Percentiles rank a stretch among this genome's conserved stretches.
Evolutionary conservation across 495 filamentous ascomycete genomes (phyloP).

Genomic region (Talaromyces adpressus): DNA sequence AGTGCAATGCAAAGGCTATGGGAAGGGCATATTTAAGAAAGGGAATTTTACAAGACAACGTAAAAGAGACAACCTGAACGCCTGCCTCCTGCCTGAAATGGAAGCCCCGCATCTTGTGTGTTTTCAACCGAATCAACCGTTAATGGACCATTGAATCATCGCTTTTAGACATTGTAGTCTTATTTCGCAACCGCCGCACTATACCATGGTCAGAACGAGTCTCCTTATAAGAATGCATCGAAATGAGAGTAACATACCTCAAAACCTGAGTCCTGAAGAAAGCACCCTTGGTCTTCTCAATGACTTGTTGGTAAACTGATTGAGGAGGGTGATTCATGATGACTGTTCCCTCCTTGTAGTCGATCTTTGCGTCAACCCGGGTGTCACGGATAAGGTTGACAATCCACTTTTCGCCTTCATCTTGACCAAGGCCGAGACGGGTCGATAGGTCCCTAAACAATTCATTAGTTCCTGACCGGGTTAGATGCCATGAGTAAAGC

Average conservation of each 20-base stretch:
- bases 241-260: constrained; percentile 29
- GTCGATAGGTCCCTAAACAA: constrained; percentile 68
- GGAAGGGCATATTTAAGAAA: not conserved
- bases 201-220: constrained; percentile 10
- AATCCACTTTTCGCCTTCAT: constrained; percentile 99
- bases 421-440: constrained; percentile 78
- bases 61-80: constrained; percentile 41
- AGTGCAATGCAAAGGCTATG: not conserved
- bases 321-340: constrained; percentile 99
- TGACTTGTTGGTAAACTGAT: constrained; percentile 98
- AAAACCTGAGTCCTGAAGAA: constrained; percentile 84
- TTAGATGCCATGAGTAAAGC: not conserved
- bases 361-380: constrained; percentile 95
- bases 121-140: not conserved
- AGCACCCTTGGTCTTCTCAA: constrained; percentile 90
- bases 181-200: constrained; percentile 46
- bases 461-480: constrained; percentile 12
- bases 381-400: constrained; percentile 98
- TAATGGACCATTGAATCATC: constrained; percentile 16
- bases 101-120: constrained; percentile 6
- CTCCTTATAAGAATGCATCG: not conserved
- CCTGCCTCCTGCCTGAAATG: constrained; percentile 40
- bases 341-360: constrained; percentile 96
- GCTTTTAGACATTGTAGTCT: constrained; percentile 29
- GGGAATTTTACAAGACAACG: constrained; percentile 22